A percentile compares a stretch with the other conserved stretches of the same genome.
These are phyloP conservation scores for Acanthamoeba culbertsoni DNA, from an alignment of 208 protist genomes.

Conservation along the genomic window DNA sequence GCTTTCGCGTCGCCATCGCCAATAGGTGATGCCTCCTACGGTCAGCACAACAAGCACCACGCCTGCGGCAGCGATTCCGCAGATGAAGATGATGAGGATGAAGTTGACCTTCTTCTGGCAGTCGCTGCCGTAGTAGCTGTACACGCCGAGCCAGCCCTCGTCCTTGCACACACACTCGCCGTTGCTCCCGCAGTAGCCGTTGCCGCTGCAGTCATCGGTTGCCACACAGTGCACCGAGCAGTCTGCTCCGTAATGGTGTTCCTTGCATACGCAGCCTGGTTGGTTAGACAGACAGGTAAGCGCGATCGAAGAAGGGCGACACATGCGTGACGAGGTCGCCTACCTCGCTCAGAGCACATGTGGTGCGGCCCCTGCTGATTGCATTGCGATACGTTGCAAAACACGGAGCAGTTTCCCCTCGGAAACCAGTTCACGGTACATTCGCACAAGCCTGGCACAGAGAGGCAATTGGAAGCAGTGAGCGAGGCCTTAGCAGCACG, in stretches of 20 bases:
- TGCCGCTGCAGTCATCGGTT: background rate
- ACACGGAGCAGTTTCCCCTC: background rate
- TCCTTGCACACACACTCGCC: background rate
- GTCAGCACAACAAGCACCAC: background rate
- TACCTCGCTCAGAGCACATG: background rate
- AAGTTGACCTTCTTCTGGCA: background rate
- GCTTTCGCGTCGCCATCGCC: background rate
- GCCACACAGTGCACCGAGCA: background rate
- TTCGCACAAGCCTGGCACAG: background rate
- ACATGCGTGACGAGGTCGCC: background rate
- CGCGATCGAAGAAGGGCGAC: background rate
- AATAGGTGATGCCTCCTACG: background rate
- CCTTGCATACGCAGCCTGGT: background rate
- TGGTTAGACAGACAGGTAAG: background rate
- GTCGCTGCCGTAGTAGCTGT: background rate
- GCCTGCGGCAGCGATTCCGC: background rate
- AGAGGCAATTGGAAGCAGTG: background rate
- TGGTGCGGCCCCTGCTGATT: background rate
- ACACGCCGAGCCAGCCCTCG: background rate
- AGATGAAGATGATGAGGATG: background rate
- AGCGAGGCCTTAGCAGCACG: background rate
- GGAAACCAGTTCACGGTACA: background rate
- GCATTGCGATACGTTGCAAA: background rate
- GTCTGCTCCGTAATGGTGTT: background rate
- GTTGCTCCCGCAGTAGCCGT: background rate